Percentiles rank a stretch among this genome's conserved stretches.
phyloP scores from a whole-genome alignment of 352 stramenopile genomes.

The Phytophthora syringae region DNA sequence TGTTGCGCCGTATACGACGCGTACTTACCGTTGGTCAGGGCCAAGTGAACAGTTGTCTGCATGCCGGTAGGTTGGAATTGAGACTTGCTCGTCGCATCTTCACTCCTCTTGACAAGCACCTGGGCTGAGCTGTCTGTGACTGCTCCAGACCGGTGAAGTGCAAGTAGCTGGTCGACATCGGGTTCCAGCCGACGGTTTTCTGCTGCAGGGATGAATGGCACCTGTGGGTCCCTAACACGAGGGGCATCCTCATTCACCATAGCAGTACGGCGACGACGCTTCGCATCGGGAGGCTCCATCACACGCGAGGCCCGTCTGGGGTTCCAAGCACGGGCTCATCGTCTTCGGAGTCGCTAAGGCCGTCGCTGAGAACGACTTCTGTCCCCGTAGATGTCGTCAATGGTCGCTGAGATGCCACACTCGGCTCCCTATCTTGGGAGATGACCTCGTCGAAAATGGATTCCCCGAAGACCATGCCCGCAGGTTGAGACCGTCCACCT shows the following conservation, averaged over 20 bases:
- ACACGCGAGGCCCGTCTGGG: not conserved
- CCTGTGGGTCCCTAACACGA: too few species aligned
- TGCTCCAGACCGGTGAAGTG: not conserved
- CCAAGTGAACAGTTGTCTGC: not conserved
- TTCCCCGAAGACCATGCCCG: not conserved
- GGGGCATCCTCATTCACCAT: too few species aligned
- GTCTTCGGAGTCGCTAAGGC: not conserved
- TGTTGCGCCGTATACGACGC: not conserved
- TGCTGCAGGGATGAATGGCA: not conserved
- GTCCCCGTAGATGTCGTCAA: too few species aligned
- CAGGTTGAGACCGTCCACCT: not conserved
- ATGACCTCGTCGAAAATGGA: not conserved
- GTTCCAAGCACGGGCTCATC: not conserved
- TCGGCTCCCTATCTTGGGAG: too few species aligned
- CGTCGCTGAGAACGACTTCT: not conserved
- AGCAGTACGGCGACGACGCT: not conserved
- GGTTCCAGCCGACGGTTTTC: not conserved
- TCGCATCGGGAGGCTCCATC: not conserved
- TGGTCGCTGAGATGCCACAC: too few species aligned
- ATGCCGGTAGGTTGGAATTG: constrained; percentile 2
- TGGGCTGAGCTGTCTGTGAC: not conserved
- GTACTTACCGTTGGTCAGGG: constrained; percentile 14
- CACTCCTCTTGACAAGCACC: not conserved
- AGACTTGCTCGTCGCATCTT: not conserved
- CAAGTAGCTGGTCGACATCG: not conserved